phyloP scores from a whole-genome alignment of 1,284 basidiomycete species.

The Erythrobasidium hasegawianum region DNA sequence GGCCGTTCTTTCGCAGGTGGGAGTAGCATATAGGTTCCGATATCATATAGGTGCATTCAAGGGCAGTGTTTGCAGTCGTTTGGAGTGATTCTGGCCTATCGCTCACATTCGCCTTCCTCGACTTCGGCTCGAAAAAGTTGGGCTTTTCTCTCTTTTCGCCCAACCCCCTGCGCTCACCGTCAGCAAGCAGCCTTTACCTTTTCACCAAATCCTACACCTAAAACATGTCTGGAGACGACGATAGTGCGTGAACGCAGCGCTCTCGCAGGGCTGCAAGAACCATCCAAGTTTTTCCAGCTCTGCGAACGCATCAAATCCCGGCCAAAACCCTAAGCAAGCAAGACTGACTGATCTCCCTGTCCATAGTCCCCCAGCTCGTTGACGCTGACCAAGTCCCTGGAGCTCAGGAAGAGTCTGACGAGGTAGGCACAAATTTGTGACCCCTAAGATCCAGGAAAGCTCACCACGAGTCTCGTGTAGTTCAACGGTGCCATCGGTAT shows the following conservation, averaged over 20 bases:
- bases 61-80: background rate
- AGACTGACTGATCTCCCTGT: background rate
- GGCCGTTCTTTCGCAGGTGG: no score
- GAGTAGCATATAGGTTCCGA: no score
- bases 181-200: constrained; percentile 1
- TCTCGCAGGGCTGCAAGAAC: background rate
- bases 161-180: background rate
- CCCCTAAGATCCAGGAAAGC: background rate
- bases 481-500: constrained; percentile 38
- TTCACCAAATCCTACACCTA: background rate
- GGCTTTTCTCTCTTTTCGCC: background rate
- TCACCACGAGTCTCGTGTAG: constrained; percentile 1
- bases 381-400: constrained; percentile 32
- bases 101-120: background rate
- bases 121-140: background rate
- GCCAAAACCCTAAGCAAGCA: background rate
- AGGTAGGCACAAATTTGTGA: constrained; percentile 17
- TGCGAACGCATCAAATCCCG: constrained; percentile 1
- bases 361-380: constrained; percentile 31
- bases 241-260: constrained; percentile 7
- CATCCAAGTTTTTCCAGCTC: background rate
- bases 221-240: constrained; percentile 34
- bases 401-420: constrained; percentile 27
- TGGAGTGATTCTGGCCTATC: background rate
- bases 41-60: no score